phyloP scores from a whole-genome alignment of 306 rosid genomes.

The Heteromeles arbutifolia region DNA sequence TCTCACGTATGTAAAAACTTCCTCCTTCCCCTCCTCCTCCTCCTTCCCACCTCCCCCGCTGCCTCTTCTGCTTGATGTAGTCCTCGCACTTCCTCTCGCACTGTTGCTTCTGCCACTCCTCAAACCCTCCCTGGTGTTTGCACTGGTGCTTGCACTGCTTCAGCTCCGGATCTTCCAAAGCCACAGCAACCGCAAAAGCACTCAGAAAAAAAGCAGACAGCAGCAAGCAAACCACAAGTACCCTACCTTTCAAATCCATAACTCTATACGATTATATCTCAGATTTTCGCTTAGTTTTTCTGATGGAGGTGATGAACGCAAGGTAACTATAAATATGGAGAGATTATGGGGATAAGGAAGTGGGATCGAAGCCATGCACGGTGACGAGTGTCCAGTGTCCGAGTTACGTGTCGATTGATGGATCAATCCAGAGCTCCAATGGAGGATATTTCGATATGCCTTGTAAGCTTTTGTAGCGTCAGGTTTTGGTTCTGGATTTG shows the following conservation, averaged over 20 bases:
- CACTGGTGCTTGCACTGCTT: constrained; percentile 51
- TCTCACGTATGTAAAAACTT: not conserved
- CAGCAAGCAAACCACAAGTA: constrained; percentile 11
- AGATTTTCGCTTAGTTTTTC: not conserved
- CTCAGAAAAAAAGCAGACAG: constrained; percentile 11
- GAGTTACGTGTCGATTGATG: constrained; percentile 10
- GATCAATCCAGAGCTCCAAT: not conserved
- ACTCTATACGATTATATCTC: not conserved
- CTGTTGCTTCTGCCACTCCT: constrained; percentile 1
- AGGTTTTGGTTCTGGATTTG: not conserved
- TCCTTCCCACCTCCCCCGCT: constrained; percentile 6
- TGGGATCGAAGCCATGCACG: constrained; percentile 19
- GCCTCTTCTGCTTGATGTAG: constrained; percentile 25
- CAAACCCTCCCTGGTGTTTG: constrained; percentile 26
- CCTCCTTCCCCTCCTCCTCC: not conserved
- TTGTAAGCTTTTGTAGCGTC: not conserved
- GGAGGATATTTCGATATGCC: not conserved
- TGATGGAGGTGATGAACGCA: not conserved
- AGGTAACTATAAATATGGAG: not conserved
- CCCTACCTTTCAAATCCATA: constrained; percentile 21
- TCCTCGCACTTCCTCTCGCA: constrained; percentile 38
- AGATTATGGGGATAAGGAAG: not conserved
- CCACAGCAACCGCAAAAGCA: constrained; percentile 5
- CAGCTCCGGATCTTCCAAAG: constrained; percentile 30
- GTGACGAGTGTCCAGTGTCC: constrained; percentile 35